A percentile compares a stretch with the other conserved stretches of the same genome.
These are phyloP conservation scores for Juncus effusus DNA, from an alignment of 176 grass and related monocot species.

Conservation along the genomic window DNA sequence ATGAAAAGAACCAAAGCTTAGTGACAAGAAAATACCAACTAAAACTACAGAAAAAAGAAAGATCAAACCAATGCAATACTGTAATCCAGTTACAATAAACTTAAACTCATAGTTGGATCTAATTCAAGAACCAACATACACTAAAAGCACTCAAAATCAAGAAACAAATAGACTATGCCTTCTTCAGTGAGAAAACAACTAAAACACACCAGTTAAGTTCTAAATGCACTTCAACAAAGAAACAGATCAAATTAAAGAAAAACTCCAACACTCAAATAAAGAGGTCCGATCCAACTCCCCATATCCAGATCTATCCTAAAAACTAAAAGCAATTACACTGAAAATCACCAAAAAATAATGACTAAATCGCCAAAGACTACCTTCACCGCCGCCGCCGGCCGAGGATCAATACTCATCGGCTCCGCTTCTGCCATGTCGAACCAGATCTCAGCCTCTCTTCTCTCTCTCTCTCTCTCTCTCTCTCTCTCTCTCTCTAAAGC, in stretches of 20 bases:
- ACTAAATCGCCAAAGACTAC: background rate
- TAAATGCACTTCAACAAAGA: background rate
- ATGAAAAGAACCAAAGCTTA: constrained; percentile 2
- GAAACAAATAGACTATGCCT: constrained; percentile 1
- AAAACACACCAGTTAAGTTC: constrained; percentile 6
- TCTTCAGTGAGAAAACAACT: constrained; percentile 9
- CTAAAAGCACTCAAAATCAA: background rate
- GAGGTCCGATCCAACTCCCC: background rate
- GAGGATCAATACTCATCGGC: constrained; percentile 26
- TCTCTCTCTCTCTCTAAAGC: background rate
- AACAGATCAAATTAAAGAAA: background rate
- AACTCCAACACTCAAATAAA: background rate
- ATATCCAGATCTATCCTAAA: constrained; percentile 3
- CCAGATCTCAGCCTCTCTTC: background rate
- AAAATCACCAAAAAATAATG: background rate
- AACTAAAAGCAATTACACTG: background rate
- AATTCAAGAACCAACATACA: too few relatives aligned
- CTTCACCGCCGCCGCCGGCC: constrained; percentile 20
- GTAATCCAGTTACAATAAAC: too few relatives aligned
- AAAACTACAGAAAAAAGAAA: too few relatives aligned
- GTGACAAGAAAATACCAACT: background rate
- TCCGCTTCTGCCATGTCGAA: constrained; percentile 23
- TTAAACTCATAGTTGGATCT: too few relatives aligned
- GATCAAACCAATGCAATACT: too few relatives aligned
- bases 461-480: too few relatives aligned